These are phyloP conservation scores for Tylopilus balloui DNA, from an alignment of 768 basidiomycete species.

Conservation along the genomic window DNA sequence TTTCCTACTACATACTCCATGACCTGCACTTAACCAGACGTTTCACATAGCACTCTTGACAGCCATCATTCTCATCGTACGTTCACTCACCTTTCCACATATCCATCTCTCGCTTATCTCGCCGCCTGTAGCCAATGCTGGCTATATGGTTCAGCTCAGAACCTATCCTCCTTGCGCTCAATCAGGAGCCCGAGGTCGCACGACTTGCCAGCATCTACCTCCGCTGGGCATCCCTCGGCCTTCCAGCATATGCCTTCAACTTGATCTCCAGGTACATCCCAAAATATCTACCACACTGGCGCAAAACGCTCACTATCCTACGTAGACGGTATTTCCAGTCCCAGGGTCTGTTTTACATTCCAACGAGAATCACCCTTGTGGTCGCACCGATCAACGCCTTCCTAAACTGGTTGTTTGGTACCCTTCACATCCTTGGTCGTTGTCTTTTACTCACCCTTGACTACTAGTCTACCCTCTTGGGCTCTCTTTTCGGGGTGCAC, in stretches of 20 bases:
- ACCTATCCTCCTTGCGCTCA: slow-evolving; percentile 63
- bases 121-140: slow-evolving; percentile 42
- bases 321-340: slow-evolving; percentile 61
- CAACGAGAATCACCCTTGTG: slow-evolving; percentile 76
- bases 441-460: not conserved
- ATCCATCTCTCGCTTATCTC: not conserved
- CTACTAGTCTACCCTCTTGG: slow-evolving; percentile 52
- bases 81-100: slow-evolving; percentile 20
- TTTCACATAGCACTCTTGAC: slow-evolving; percentile 54
- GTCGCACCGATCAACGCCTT: slow-evolving; percentile 84
- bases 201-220: slow-evolving; percentile 72
- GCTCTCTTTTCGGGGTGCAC: slow-evolving; percentile 89
- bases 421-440: slow-evolving; percentile 5
- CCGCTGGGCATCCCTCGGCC: slow-evolving; percentile 67
- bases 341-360: slow-evolving; percentile 80
- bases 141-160: slow-evolving; percentile 84
- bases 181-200: slow-evolving; percentile 84
- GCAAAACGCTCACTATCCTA: not conserved
- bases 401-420: slow-evolving; percentile 83
- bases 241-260: slow-evolving; percentile 71
- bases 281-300: not conserved
- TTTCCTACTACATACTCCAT: not conserved
- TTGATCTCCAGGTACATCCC: slow-evolving; percentile 43
- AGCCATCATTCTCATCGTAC: slow-evolving; percentile 53
- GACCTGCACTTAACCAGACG: slow-evolving; percentile 2